These are phyloP conservation scores for Elaeis guineensis DNA, from an alignment of 176 grass and related monocot species.

Conservation along the genomic window DNA sequence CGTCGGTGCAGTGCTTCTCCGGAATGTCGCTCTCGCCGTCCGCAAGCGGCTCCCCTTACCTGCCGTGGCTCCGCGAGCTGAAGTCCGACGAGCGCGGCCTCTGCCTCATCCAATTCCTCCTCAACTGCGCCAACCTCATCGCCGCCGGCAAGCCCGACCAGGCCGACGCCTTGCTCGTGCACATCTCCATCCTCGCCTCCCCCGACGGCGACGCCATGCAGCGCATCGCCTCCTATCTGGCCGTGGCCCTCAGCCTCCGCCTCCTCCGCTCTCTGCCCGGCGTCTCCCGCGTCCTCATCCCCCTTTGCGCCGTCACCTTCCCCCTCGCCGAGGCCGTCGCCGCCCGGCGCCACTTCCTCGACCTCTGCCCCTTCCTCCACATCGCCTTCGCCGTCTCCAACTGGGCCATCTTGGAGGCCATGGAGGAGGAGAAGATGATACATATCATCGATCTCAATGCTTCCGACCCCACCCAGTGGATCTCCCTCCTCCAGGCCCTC, in stretches of 20 bases:
- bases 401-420: conserved; percentile 70
- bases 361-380: conserved; percentile 87
- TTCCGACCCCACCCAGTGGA: conserved; percentile 62
- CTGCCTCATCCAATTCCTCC: conserved; percentile 84
- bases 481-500: conserved; percentile 65
- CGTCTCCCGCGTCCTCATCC: conserved; percentile 44
- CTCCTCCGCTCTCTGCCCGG: conserved; percentile 61
- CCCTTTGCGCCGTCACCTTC: conserved; percentile 11
- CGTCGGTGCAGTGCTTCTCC: background rate
- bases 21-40: conserved; percentile 8
- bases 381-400: conserved; percentile 54
- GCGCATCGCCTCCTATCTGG: conserved; percentile 63
- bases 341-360: conserved; percentile 54
- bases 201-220: conserved; percentile 95
- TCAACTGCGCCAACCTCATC: conserved; percentile 65
- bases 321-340: conserved; percentile 20
- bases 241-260: conserved; percentile 61
- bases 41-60: conserved; percentile 22
- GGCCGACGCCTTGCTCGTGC: conserved; percentile 61
- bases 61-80: conserved; percentile 36
- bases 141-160: conserved; percentile 40
- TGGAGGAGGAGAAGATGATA: conserved; percentile 81
- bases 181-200: conserved; percentile 49
- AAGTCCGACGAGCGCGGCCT: conserved; percentile 85
- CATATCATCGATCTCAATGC: conserved; percentile 78